phyloP scores from a whole-genome alignment of 2,329 filamentous ascomycete species.

The Stromatinia cepivora region DNA sequence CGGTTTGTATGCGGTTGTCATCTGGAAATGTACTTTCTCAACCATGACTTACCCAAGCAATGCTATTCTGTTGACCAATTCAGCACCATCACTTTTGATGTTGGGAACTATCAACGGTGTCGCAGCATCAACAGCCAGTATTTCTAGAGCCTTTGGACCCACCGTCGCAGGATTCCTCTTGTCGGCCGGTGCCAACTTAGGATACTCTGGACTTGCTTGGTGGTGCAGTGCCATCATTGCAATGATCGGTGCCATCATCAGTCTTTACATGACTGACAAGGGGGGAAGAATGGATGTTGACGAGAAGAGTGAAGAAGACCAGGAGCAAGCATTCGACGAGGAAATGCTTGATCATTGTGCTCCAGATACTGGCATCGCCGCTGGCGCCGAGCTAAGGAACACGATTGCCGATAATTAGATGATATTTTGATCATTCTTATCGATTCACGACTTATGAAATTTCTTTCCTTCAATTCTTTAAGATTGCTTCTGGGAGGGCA shows the following conservation, averaged over 20 bases:
- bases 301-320: conserved; percentile 38
- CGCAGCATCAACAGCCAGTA: conserved; percentile 84
- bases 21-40: conserved; percentile 92
- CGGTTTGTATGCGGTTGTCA: conserved; percentile 73
- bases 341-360: conserved; percentile 34
- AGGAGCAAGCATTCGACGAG: conserved; percentile 34
- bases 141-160: conserved; percentile 85
- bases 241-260: conserved; percentile 70
- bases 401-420: background rate
- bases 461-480: conserved; percentile 22
- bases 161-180: conserved; percentile 85
- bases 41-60: conserved; percentile 90
- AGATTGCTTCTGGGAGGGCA: conserved; percentile 2
- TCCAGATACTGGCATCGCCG: conserved; percentile 32
- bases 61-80: conserved; percentile 85
- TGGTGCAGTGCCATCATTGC: conserved; percentile 84
- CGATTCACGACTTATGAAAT: conserved; percentile 22
- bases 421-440: background rate
- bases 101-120: conserved; percentile 92
- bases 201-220: conserved; percentile 89
- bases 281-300: conserved; percentile 39
- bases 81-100: conserved; percentile 78
- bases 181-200: conserved; percentile 72
- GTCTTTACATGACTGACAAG: conserved; percentile 70
- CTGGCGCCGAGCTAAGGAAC: conserved; percentile 21